phyloP scores from a whole-genome alignment of 2,329 filamentous ascomycete species.

The Sodiomyces alkalinus region DNA sequence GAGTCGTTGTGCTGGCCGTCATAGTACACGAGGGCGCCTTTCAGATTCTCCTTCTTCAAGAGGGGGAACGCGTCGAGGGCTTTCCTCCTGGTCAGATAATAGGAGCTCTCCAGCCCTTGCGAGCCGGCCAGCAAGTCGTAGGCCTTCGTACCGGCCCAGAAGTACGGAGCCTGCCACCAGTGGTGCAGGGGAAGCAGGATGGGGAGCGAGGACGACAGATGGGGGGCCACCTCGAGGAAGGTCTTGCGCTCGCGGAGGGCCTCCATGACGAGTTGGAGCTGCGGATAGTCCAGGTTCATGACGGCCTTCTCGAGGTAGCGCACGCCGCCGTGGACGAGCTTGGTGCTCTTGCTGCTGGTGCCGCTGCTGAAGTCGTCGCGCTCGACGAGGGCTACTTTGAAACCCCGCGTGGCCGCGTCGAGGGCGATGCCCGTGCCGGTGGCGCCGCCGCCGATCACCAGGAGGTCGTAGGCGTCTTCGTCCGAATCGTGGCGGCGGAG shows the following conservation, averaged over 20 bases:
- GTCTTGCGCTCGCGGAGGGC: slow-evolving; percentile 71
- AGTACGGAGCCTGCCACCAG: slow-evolving; percentile 72
- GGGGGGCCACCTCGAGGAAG: slow-evolving; percentile 69
- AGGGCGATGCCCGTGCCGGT: slow-evolving; percentile 70
- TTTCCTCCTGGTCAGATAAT: slow-evolving; percentile 64
- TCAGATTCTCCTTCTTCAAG: slow-evolving; percentile 56
- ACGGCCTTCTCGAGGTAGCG: slow-evolving; percentile 78
- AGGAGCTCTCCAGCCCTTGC: slow-evolving; percentile 71
- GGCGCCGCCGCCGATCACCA: slow-evolving; percentile 67
- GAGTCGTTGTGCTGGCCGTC: slow-evolving; percentile 80
- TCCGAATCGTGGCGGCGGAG: slow-evolving; percentile 19
- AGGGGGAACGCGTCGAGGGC: slow-evolving; percentile 67
- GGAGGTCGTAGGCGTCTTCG: slow-evolving; percentile 53
- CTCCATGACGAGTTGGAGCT: slow-evolving; percentile 69
- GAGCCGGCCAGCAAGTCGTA: slow-evolving; percentile 72
- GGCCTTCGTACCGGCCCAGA: slow-evolving; percentile 56
- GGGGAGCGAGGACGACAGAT: slow-evolving; percentile 66
- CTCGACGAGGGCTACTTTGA: slow-evolving; percentile 70
- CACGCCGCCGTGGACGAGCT: slow-evolving; percentile 73
- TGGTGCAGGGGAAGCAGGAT: slow-evolving; percentile 72
- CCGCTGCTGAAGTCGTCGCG: slow-evolving; percentile 71
- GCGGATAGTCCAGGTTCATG: slow-evolving; percentile 71
- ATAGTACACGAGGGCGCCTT: slow-evolving; percentile 74
- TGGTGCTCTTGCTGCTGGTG: slow-evolving; percentile 77
- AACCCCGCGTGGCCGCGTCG: slow-evolving; percentile 62